Evolutionary conservation across 2,329 filamentous ascomycete genomes (phyloP), one percentile per base, ranked within the genome.

Genomic region (Verticillium klebahnii): DNA sequence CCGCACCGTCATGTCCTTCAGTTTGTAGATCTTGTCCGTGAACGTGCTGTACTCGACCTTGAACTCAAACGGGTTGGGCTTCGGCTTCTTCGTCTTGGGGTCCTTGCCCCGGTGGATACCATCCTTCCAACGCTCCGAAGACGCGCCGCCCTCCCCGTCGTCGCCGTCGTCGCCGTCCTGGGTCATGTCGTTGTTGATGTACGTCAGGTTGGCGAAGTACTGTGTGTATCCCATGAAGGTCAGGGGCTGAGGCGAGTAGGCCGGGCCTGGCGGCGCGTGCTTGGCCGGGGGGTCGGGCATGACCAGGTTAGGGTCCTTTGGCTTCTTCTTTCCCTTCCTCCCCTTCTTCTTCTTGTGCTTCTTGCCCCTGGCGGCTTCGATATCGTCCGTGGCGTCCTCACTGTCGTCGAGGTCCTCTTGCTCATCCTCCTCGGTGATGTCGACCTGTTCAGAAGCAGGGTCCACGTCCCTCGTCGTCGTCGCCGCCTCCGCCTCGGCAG

Each of bases 171-270:
- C 62, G 7, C 73, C 74, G 11, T 73, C 70, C 19, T 67, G 68
- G 1, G 75, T 70, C 57, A 87, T 82, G 63, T 90, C 85, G 68
- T 93, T 91, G 76, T 98, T 96, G 75, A 97, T 89, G 62, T 86
- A 78, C 0, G 94, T 98, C n/a, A 99, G 78, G 73, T 99, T 99
- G 64, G 94, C 93, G 74, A 87, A 97, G 74, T 96, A 97, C 70
- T 99, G 95, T 4, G 87, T 92, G 74, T 92, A 97, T 5, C 91
- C 87, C 3, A 89, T 82, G 64, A 93, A 80, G 0, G 92, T 91
- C 40, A 98, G 80, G 0, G 91, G 80, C 72, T 99, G 95, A 8
- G 90, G 87, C 23, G 89, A 92, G 75, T 99, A 98, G 8, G 92
- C 95, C 0, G 95, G 95, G 0, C 95, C 95, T 0, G 94, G 94